These are phyloP conservation scores for Corylus americana DNA, from an alignment of 306 rosid species.

Conservation along the genomic window DNA sequence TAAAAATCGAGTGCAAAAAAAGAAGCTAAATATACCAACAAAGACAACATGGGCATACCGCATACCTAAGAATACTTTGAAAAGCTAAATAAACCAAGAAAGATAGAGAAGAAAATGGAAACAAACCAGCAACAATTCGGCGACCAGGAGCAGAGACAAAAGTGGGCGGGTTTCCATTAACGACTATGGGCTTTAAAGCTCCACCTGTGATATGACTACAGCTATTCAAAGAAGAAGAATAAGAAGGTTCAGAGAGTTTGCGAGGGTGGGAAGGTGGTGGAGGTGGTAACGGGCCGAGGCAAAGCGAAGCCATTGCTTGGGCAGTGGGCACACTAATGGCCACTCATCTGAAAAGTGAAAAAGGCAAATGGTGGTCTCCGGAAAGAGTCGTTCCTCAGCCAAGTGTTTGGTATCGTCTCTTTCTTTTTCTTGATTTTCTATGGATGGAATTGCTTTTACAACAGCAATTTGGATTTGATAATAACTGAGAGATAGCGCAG, in stretches of 20 bases:
- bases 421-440: background rate
- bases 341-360: conserved; percentile 12
- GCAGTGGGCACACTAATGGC: background rate
- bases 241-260: conserved; percentile 39
- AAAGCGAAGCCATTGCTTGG: conserved; percentile 66
- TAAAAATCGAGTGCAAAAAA: background rate
- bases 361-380: background rate
- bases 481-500: too few species aligned
- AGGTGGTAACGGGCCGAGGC: conserved; percentile 56
- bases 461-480: too few species aligned
- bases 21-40: background rate
- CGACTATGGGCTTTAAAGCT: conserved; percentile 68
- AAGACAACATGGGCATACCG: conserved; percentile 3
- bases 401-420: conserved; percentile 7
- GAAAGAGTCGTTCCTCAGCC: conserved; percentile 26
- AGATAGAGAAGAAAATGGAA: background rate
- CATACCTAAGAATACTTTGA: background rate
- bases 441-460: background rate
- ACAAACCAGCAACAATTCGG: conserved; percentile 85
- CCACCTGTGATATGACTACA: conserved; percentile 24
- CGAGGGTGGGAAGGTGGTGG: conserved; percentile 59
- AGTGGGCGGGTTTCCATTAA: conserved; percentile 85
- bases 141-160: conserved; percentile 93
- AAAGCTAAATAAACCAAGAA: background rate
- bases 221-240: conserved; percentile 42